A percentile compares a stretch with the other conserved stretches of the same genome.
Conservation (phyloP, 768 basidiomycete genomes). For the Naganishia kalamii region DNA sequence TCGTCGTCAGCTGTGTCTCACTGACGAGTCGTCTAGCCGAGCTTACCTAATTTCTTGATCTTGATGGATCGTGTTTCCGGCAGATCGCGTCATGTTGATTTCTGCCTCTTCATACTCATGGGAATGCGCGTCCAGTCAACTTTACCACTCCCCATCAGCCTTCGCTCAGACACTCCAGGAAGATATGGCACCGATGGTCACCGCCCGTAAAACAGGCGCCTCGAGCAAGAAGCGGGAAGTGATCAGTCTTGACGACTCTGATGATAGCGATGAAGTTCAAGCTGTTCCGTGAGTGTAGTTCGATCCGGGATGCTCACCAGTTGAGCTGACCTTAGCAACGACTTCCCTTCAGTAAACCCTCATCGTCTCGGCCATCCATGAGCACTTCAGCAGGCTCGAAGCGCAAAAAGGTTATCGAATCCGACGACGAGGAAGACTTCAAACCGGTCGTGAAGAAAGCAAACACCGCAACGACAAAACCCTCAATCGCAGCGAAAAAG, state of each 20-base stretch:
- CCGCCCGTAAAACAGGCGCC: not conserved
- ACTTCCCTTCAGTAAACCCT: not conserved
- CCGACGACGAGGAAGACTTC: constrained; percentile 19
- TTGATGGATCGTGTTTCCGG: not conserved
- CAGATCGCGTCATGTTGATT: not conserved
- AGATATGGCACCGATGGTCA: not conserved
- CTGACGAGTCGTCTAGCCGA: not conserved
- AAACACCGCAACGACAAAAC: not conserved
- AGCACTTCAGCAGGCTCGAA: constrained; percentile 13
- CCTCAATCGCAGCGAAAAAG: constrained; percentile 19
- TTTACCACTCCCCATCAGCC: not conserved
- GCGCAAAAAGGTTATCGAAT: constrained; percentile 19
- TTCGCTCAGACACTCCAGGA: too few relatives aligned
- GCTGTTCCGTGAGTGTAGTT: constrained; percentile 1
- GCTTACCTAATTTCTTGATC: too few relatives aligned
- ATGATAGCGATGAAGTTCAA: constrained; percentile 4
- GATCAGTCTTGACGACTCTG: constrained; percentile 8
- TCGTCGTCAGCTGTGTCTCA: not conserved
- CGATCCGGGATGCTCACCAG: not conserved
- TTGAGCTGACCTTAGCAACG: not conserved
- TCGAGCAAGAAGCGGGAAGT: constrained; percentile 1
- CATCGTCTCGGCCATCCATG: not conserved
- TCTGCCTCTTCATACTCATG: not conserved
- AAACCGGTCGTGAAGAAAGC: constrained; percentile 22
- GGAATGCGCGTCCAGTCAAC: too few relatives aligned